Base-by-base conservation (phyloP, 768 basidiomycete species). In the Gelatoporia subvermispora region DNA sequence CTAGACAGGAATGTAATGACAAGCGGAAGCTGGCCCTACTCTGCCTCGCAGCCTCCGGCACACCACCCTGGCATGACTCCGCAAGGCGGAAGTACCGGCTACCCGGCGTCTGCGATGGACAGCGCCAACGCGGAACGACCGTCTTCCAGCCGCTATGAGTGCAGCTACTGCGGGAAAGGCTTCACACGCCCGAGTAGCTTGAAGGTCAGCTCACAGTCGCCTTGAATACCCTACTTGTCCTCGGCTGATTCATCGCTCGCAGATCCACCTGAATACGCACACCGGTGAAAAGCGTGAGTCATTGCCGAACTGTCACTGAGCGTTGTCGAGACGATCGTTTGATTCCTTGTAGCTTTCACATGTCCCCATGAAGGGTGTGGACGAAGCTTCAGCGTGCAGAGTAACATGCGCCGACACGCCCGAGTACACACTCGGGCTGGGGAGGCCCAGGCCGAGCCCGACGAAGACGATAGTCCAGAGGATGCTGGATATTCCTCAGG, bases 371-470 rank as follows among this genome's bases (percentile, higher is more conserved):
- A 83, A 54, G 78, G 78, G 50, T 91, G 88, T 67, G 84, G 84
- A 7, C 83, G 88, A 38, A 81, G 83, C 62, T 91, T 91, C 67
- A 88, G 86, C 60, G 88, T 90, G 43, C 79, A 89, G 61, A 89
- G 86, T 66, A 91, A 91, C 70, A 91, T 91, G 88, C 84, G 88
- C 53, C 75, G 88, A 49, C 88, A 91, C 64, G 81, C 87, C 50
- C 82, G 88, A 47, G 82, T 85, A 11, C 88, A 90, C 60, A 70
- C 66, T 22, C 72, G 59, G 8, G 51, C 51, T 4, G 48, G 57
- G 10, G 57, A 56, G 28, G 35, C 58, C 0, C 58, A 60, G 46
- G 44, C 44, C 18, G 55, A 60, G 17, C 70, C 68, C 17, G 72
- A 70, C 50, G 76, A 76, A 45, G 79, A 79, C 41, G 72, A 69